Conservation (phyloP, 2,329 filamentous ascomycete species). For the Fusarium sp. region DNA sequence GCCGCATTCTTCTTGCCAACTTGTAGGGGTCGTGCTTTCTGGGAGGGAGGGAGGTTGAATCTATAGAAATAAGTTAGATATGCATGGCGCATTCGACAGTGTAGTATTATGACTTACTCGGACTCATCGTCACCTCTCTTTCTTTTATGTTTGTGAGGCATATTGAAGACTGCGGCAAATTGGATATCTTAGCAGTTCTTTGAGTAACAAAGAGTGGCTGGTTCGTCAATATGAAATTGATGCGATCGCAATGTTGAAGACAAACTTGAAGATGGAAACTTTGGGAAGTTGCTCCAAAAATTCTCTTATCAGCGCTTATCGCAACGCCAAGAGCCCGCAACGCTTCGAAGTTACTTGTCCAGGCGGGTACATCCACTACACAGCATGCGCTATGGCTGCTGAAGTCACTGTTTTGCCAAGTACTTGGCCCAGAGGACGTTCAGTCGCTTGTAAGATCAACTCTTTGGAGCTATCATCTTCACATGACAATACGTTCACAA, state of each 20-base stretch:
- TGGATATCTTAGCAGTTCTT: accelerated
- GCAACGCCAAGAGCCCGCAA: not conserved
- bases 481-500: not conserved
- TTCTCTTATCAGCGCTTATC: conserved; percentile 44
- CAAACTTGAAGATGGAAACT: conserved; percentile 10
- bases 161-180: conserved; percentile 48
- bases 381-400: not conserved
- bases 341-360: not conserved
- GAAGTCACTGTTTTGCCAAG: not conserved
- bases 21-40: conserved; percentile 63
- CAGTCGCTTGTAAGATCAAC: not conserved
- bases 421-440: not conserved
- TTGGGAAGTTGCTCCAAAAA: conserved; percentile 33
- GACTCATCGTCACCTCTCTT: conserved; percentile 61
- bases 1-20: conserved; percentile 52
- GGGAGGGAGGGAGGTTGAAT: conserved; percentile 62
- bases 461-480: not conserved
- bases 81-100: not conserved
- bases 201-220: too few relatives aligned
- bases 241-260: not conserved
- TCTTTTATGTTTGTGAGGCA: conserved; percentile 91
- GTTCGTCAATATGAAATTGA: not conserved
- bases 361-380: not conserved
- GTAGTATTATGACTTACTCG: conserved; percentile 29
- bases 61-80: conserved; percentile 47